Conservation (phyloP, 768 basidiomycete genomes). For the Amanita rimosa region DNA sequence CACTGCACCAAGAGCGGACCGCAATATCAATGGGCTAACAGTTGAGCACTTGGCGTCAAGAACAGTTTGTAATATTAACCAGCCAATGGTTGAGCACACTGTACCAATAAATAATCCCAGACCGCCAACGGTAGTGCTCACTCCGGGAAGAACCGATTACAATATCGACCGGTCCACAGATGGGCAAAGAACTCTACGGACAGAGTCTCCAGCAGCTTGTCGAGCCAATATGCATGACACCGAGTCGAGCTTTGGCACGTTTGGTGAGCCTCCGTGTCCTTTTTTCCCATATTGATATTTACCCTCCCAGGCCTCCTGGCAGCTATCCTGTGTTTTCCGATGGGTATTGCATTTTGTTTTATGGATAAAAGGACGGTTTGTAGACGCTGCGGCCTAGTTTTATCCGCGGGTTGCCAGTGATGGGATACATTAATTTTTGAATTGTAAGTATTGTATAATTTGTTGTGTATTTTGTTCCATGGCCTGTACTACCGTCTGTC, state of each 20-base stretch:
- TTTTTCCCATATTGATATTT: conserved; percentile 1
- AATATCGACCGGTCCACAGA: too few species aligned
- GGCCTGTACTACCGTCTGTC: conserved; percentile 76
- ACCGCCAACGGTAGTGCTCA: too few species aligned
- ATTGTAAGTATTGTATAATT: too few species aligned
- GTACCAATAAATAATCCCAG: too few species aligned
- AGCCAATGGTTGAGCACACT: too few species aligned
- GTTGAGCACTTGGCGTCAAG: too few species aligned
- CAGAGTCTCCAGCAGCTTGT: conserved; percentile 75
- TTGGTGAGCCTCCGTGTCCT: conserved; percentile 36
- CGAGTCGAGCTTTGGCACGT: conserved; percentile 53
- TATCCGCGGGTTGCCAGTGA: conserved; percentile 32
- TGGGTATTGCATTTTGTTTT: conserved; percentile 69
- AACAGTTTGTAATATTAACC: too few species aligned
- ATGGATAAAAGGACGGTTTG: conserved; percentile 65
- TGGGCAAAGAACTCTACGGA: conserved; percentile 45
- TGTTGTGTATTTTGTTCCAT: conserved; percentile 24
- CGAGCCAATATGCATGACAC: conserved; percentile 58
- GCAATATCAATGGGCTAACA: too few species aligned
- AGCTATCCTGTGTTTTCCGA: conserved; percentile 79
- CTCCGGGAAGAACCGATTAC: too few species aligned
- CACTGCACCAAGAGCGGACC: too few species aligned
- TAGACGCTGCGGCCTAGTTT: conserved; percentile 32
- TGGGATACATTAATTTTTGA: conserved; percentile 13
- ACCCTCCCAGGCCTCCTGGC: conserved; percentile 53